phyloP scores from a whole-genome alignment of 441 rosid species.

The Biscutella laevigata region DNA sequence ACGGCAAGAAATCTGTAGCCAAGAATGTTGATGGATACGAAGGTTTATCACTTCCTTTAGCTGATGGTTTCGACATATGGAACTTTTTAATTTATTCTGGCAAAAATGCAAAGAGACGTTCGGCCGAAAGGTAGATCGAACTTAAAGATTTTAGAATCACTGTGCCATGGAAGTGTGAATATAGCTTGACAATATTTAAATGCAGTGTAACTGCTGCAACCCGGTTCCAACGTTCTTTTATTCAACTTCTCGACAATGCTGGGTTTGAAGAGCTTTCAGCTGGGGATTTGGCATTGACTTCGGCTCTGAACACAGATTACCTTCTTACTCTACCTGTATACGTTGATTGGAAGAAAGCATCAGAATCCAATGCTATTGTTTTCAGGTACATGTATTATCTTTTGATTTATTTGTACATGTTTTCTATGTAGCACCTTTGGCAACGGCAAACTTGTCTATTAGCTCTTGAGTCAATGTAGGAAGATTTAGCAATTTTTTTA shows the following conservation, averaged over 20 bases:
- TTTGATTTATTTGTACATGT: neutral
- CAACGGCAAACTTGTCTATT: neutral
- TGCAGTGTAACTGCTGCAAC: slow-evolving; percentile 70
- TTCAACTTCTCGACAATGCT: slow-evolving; percentile 82
- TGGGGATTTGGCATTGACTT: slow-evolving; percentile 73
- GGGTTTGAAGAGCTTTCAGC: slow-evolving; percentile 91
- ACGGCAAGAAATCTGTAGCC: slow-evolving; percentile 28
- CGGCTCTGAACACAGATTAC: slow-evolving; percentile 83
- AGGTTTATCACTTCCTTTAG: slow-evolving; percentile 31
- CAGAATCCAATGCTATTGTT: slow-evolving; percentile 81
- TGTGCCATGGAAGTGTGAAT: neutral
- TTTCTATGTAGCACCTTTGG: neutral
- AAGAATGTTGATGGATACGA: slow-evolving; percentile 25
- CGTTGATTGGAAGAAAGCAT: slow-evolving; percentile 88
- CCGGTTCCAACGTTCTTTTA: slow-evolving; percentile 84
- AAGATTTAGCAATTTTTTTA: neutral
- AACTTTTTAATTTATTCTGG: slow-evolving; percentile 41
- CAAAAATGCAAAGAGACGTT: slow-evolving; percentile 30
- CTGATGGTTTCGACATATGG: slow-evolving; percentile 49
- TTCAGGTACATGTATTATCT: slow-evolving; percentile 45
- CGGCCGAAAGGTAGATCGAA: slow-evolving; percentile 25
- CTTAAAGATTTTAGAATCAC: neutral
- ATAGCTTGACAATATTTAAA: slow-evolving; percentile 11
- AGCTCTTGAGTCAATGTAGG: neutral
- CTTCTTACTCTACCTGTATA: slow-evolving; percentile 84